Conservation (phyloP, 2,329 filamentous ascomycete genomes). For the Epichloe uncinata region DNA sequence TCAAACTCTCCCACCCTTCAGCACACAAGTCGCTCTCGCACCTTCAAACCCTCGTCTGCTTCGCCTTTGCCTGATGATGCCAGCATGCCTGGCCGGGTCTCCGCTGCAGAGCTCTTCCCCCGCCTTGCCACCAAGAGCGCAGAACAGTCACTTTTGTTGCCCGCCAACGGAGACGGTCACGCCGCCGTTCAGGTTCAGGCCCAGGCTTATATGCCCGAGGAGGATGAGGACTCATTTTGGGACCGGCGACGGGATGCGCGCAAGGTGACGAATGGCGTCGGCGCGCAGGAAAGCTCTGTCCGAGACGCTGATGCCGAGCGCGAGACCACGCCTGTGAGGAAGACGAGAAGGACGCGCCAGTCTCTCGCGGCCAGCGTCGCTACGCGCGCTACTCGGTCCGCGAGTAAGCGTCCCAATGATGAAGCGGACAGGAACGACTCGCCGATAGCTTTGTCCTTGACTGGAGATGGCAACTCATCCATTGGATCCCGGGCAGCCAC, state of each 20-base stretch:
- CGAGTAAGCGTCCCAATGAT: conserved; percentile 40
- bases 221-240: conserved; percentile 20
- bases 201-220: conserved; percentile 15
- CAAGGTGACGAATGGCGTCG: conserved; percentile 24
- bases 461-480: conserved; percentile 31
- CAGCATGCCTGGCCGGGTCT: conserved; percentile 28
- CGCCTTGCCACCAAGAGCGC: conserved; percentile 16
- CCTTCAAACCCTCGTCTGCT: conserved; percentile 12
- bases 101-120: conserved; percentile 20
- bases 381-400: conserved; percentile 33
- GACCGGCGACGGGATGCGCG: conserved; percentile 24
- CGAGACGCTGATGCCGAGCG: conserved; percentile 17
- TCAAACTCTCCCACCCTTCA: conserved; percentile 20
- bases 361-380: conserved; percentile 21
- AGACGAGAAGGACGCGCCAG: conserved; percentile 23
- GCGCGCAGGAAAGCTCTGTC: conserved; percentile 25
- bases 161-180: conserved; percentile 5
- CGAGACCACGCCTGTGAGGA: conserved; percentile 19
- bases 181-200: conserved; percentile 14
- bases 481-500: conserved; percentile 47
- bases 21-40: conserved; percentile 10
- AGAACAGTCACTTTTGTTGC: neutral
- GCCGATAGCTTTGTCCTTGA: conserved; percentile 36
- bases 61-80: conserved; percentile 13
- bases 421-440: conserved; percentile 40